Base-by-base conservation (phyloP, 306 rosid species). In the Vigna trinervia region DNA sequence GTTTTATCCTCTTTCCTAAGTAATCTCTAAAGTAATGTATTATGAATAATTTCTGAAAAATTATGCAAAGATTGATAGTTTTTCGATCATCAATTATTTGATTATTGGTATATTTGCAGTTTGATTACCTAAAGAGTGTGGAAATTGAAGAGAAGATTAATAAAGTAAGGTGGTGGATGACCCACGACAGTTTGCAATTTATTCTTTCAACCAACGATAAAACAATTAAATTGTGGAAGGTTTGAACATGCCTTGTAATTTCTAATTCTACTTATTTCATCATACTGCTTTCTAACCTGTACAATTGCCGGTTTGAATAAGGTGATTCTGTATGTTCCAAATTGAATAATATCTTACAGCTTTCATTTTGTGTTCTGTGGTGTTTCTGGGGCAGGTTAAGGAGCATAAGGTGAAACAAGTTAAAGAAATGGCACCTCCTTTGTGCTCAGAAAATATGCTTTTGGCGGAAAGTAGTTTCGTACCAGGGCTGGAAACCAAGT, bases 151-250 rank as follows among this genome's bases (percentile, higher is more conserved):
- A 89, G 83, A 91, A 80, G 76, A 91, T 91, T 80, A 91, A 81
- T 82, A 86, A 84, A 81, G 32, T 89, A 47, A 81, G 80, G 64
- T 91, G 93, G 96, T 87, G 90, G 54, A 79, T 80, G 19, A 80
- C 90, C 12, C 85, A 91, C 48, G 82, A 83, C 34, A 87, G 89
- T 22, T 79, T 86, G 14, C 86, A 53, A 4, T 86, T 84, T 46
- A 74, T 89, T 84, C 90, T 91, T 77, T 87, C 92, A 36, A 77
- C 92, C 51, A 89, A 91, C 73, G 87, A 87, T 76, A 89, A 87
- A 83, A 91, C 90, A 0, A 91, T 91, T 82, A 91, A 91, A 74
- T 73, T 85, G 38, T 91, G 96, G 96, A 85, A 60, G 76, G 82
- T 78, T 57, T 76, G 45, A 23, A 19, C 51, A 38, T 34, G 46